These are phyloP conservation scores for Rhodotorula kratochvilovae DNA, from an alignment of 768 basidiomycete species.

Conservation along the genomic window DNA sequence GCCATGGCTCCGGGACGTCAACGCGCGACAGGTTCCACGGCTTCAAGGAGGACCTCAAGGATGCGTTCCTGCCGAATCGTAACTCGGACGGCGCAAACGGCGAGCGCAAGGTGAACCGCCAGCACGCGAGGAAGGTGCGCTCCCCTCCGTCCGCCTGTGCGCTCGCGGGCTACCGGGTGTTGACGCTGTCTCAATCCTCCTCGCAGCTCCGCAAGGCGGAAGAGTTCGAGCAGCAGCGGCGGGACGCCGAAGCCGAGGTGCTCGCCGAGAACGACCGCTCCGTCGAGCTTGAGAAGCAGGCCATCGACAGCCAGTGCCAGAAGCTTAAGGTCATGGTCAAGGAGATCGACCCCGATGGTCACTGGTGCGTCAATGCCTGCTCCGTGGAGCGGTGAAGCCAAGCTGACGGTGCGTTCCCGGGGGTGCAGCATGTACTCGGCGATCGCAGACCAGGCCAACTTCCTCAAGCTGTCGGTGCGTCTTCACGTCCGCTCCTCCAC, in stretches of 20 bases:
- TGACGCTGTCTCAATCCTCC: not conserved
- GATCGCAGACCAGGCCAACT: slow-evolving; percentile 78
- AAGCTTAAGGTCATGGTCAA: slow-evolving; percentile 36
- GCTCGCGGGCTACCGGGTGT: not conserved
- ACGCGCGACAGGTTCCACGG: slow-evolving; percentile 16
- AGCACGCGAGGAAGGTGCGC: slow-evolving; percentile 34
- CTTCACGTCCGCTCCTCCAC: too few species aligned
- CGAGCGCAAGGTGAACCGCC: slow-evolving; percentile 23
- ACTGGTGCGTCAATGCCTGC: slow-evolving; percentile 54
- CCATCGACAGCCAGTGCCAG: slow-evolving; percentile 65
- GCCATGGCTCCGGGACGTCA: not conserved
- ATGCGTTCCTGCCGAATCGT: slow-evolving; percentile 13
- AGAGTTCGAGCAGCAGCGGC: slow-evolving; percentile 58
- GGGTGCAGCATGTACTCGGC: slow-evolving; percentile 68
- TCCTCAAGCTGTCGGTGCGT: slow-evolving; percentile 61
- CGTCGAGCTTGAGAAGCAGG: slow-evolving; percentile 60
- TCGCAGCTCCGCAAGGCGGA: slow-evolving; percentile 50
- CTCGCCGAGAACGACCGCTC: slow-evolving; percentile 63
- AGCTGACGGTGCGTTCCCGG: too few species aligned
- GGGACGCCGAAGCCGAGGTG: slow-evolving; percentile 63
- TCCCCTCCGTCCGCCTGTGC: not conserved
- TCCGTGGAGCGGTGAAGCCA: too few species aligned
- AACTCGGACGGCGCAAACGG: not conserved
- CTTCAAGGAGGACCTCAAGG: slow-evolving; percentile 29
- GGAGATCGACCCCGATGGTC: slow-evolving; percentile 89